These are phyloP conservation scores for Neurospora sp. DNA, from an alignment of 495 filamentous ascomycete genomes.

Conservation along the genomic window DNA sequence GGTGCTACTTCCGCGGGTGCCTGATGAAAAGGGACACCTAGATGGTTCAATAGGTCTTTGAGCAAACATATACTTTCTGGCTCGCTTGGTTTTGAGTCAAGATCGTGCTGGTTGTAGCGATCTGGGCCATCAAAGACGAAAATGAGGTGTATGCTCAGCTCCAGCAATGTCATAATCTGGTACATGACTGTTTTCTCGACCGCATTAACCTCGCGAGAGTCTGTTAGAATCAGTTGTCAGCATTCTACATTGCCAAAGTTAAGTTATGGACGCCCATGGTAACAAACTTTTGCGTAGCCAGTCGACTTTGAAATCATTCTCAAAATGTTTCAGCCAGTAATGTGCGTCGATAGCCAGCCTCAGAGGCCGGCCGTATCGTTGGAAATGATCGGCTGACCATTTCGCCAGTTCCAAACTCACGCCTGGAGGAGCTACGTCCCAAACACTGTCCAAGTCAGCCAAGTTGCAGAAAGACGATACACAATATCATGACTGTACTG, in stretches of 20 bases:
- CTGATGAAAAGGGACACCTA: not conserved
- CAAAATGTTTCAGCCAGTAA: not conserved
- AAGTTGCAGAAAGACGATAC: not conserved
- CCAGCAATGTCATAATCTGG: not conserved
- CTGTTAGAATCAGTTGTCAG: not conserved
- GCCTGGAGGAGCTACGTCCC: not conserved
- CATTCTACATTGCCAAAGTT: not conserved
- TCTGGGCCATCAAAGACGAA: slow-evolving; percentile 4
- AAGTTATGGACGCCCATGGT: not conserved
- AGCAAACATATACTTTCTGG: not conserved
- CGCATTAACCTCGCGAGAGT: not conserved
- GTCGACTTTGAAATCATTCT: not conserved
- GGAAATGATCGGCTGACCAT: slow-evolving; percentile 1
- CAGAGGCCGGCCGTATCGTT: not conserved
- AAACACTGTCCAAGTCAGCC: not conserved
- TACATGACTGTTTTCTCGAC: not conserved
- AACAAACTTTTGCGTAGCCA: not conserved
- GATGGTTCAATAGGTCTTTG: not conserved
- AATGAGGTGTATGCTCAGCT: not conserved
- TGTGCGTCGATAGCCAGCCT: not conserved
- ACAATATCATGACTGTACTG: not conserved
- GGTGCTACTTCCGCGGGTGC: not conserved
- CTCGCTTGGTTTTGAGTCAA: not conserved
- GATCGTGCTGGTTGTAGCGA: not conserved
- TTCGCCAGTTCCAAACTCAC: not conserved